Conservation (phyloP, 306 rosid genomes). For the Adenanthera pavonina region DNA sequence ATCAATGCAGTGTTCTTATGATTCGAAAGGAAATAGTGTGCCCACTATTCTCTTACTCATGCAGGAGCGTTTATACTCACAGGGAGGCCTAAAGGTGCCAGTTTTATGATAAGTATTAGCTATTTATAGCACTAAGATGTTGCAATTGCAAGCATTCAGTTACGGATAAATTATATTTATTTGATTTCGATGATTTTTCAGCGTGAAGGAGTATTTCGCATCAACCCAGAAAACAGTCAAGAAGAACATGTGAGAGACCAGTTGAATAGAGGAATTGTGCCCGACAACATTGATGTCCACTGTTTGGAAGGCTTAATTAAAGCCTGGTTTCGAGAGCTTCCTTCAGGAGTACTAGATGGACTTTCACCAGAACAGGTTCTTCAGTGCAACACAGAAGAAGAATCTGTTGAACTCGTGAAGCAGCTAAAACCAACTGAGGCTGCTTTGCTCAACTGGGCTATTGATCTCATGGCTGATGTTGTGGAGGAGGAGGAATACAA, state of each 20-base stretch:
- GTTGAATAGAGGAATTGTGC: constrained; percentile 83
- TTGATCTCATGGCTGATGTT: constrained; percentile 96
- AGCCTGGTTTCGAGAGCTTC: constrained; percentile 99
- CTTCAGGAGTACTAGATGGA: constrained; percentile 92
- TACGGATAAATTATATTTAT: constrained; percentile 9
- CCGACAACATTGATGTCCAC: constrained; percentile 87
- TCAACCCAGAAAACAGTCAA: constrained; percentile 86
- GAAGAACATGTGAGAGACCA: constrained; percentile 87
- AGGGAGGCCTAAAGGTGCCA: constrained; percentile 77
- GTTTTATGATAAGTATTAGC: constrained; percentile 4
- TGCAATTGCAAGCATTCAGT: background rate
- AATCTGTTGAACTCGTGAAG: constrained; percentile 76
- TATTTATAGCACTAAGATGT: background rate
- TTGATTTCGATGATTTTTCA: constrained; percentile 41
- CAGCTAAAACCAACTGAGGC: constrained; percentile 80
- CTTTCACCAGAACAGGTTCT: constrained; percentile 96
- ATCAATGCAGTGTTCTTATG: constrained; percentile 94
- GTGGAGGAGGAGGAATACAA: constrained; percentile 88
- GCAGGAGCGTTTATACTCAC: constrained; percentile 95
- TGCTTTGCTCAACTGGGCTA: constrained; percentile 83
- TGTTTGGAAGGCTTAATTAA: constrained; percentile 90
- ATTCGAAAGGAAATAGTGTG: constrained; percentile 90
- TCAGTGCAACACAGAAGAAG: constrained; percentile 88
- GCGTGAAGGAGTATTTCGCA: constrained; percentile 95
- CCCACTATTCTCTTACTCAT: constrained; percentile 85